Percentiles rank a stretch among this genome's conserved stretches.
phyloP scores from a whole-genome alignment of 1,284 basidiomycete species.

The Austropuccinia psidii region DNA sequence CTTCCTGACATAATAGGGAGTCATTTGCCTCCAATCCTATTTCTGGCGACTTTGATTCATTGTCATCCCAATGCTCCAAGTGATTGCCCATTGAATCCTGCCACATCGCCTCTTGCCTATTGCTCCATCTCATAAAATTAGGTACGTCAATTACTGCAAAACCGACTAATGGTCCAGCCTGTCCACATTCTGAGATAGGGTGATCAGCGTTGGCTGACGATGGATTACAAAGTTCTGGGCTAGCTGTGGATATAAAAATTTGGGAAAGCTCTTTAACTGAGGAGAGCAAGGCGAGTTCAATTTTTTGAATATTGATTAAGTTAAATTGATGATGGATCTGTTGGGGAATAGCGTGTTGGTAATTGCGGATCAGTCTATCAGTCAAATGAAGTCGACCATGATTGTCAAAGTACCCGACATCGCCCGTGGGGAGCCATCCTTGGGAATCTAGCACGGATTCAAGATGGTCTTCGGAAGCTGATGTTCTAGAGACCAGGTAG shows the following conservation, averaged over 20 bases:
- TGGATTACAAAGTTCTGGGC: background rate
- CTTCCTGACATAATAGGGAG: background rate
- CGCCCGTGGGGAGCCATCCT: slow-evolving; percentile 29
- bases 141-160: slow-evolving; percentile 6
- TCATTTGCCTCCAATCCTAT: background rate
- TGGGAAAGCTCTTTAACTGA: slow-evolving; percentile 10
- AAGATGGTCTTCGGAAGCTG: background rate
- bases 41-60: background rate
- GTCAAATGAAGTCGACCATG: background rate
- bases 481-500: slow-evolving; percentile 3
- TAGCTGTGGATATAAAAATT: slow-evolving; percentile 10
- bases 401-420: slow-evolving; percentile 20
- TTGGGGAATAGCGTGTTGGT: background rate
- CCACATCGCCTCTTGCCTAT: background rate
- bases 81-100: background rate
- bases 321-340: slow-evolving; percentile 33
- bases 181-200: background rate
- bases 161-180: background rate
- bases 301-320: slow-evolving; percentile 11
- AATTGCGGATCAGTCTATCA: no score
- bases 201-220: background rate
- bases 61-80: background rate
- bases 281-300: background rate
- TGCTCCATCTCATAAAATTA: slow-evolving; percentile 7
- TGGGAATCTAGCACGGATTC: background rate